Base-by-base conservation (phyloP, 148 eudicot species). In the Limonium bicolor region DNA sequence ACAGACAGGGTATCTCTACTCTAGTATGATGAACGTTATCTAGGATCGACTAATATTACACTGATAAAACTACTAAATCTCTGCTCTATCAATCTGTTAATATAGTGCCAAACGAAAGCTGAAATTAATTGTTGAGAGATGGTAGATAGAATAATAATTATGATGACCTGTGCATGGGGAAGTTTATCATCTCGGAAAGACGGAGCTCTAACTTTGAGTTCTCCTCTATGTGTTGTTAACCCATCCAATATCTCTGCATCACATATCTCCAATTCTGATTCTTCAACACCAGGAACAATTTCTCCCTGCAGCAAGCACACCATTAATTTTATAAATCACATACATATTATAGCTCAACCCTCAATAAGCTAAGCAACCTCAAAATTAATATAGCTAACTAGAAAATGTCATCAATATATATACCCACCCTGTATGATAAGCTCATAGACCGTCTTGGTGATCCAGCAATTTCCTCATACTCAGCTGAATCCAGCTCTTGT, bases 401-500 rank as follows among this genome's bases (percentile, higher is more conserved):
- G 14, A 1, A 4, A 29, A 29, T n/a, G 17, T 1, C 4, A 1
- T 30, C 1, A 22, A 16, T 4, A 9, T 6, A 22, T 32, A 14
- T 2, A 41, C 14, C 8, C 61, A 73, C 78, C 71, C 13, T 29
- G 24, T 49, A 45, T 41, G 78, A 51, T 42, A 58, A 5, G 71
- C 65, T 64, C 11, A 34, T 4, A 28, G 60, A 42, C 17, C 59
- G 66, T 44, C 49, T 54, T 15, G 63, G 69, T 16, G 63, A 51
- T 1, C 79, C 74, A 47, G 69, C 63, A 12, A 69, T 54, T 68
- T 83, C 84, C 54, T 83, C 94, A n/a, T 83, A 83, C 64, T 73
- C 94, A 46, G 80, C 78, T 15, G 94, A 87, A 64, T 83, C 94
- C 10, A 83, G 48, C 50, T 83, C 84, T 56, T 71, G 80, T 8